phyloP scores from a whole-genome alignment of 768 basidiomycete genomes.

The Lyophyllum shimeji region DNA sequence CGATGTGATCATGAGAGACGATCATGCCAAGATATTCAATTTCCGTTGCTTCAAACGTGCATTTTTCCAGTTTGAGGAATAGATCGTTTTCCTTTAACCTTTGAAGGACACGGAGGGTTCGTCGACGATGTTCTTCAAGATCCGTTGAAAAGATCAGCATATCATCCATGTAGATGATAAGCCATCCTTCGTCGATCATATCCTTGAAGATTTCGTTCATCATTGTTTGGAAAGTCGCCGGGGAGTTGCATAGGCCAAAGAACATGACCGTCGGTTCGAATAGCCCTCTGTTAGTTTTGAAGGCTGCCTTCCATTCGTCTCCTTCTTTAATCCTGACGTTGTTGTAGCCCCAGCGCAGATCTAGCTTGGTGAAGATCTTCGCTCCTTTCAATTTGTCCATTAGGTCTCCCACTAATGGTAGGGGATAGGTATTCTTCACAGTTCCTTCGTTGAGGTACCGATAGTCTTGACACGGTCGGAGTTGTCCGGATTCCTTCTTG shows the following conservation, averaged over 20 bases:
- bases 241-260: constrained; percentile 34
- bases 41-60: constrained; percentile 22
- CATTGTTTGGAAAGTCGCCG: constrained; percentile 34
- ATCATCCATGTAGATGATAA: constrained; percentile 43
- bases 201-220: constrained; percentile 41
- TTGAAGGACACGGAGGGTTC: constrained; percentile 19
- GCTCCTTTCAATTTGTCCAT: constrained; percentile 18
- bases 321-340: constrained; percentile 35
- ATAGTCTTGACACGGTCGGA: too few species aligned
- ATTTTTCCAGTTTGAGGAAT: constrained; percentile 35
- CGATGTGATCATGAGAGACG: constrained; percentile 22
- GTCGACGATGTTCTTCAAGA: constrained; percentile 17
- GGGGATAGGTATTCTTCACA: constrained; percentile 24
- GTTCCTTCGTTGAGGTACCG: constrained; percentile 6
- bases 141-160: constrained; percentile 37
- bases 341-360: constrained; percentile 36
- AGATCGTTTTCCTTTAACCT: constrained; percentile 25
- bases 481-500: too few species aligned
- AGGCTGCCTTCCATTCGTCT: constrained; percentile 40
- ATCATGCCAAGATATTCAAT: constrained; percentile 34
- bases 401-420: constrained; percentile 24
- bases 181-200: constrained; percentile 23
- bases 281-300: constrained; percentile 23
- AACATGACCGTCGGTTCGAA: constrained; percentile 40
- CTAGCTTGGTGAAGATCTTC: constrained; percentile 31